Conservation (phyloP, 192 early-diverging fungal species). For the Backusella tuberculispora region DNA sequence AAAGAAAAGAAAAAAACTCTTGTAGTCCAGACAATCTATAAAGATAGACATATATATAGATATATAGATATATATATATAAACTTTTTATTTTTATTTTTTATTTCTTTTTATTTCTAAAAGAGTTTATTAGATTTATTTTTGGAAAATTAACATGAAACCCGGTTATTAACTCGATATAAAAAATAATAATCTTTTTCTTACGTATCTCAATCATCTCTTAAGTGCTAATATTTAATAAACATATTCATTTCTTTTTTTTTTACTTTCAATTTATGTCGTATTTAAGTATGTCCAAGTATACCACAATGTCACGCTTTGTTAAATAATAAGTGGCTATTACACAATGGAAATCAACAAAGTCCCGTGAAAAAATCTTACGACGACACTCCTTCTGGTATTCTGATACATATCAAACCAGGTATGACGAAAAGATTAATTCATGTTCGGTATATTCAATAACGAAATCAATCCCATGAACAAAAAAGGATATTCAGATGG, state of each 20-base stretch:
- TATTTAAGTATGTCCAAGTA: too few relatives aligned
- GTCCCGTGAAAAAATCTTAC: background rate
- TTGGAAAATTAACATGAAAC: background rate
- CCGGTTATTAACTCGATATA: background rate
- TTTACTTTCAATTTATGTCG: too few relatives aligned
- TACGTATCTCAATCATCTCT: background rate
- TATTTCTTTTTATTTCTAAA: background rate
- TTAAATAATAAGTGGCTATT: background rate
- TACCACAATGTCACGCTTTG: too few relatives aligned
- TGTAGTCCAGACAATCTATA: background rate
- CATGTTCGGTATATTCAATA: background rate
- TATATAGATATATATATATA: background rate
- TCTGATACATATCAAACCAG: background rate
- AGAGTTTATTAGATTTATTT: background rate
- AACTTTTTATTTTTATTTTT: background rate
- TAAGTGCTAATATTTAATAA: background rate
- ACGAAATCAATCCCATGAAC: background rate
- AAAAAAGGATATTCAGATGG: conserved; percentile 6
- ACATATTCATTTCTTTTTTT: too few relatives aligned
- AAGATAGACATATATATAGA: background rate
- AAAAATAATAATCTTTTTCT: background rate
- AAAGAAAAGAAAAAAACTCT: background rate
- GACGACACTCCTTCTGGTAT: background rate
- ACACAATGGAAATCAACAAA: background rate
- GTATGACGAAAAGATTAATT: background rate